phyloP scores from a whole-genome alignment of 208 protist genomes.

The Naegleria gruberi region DNA sequence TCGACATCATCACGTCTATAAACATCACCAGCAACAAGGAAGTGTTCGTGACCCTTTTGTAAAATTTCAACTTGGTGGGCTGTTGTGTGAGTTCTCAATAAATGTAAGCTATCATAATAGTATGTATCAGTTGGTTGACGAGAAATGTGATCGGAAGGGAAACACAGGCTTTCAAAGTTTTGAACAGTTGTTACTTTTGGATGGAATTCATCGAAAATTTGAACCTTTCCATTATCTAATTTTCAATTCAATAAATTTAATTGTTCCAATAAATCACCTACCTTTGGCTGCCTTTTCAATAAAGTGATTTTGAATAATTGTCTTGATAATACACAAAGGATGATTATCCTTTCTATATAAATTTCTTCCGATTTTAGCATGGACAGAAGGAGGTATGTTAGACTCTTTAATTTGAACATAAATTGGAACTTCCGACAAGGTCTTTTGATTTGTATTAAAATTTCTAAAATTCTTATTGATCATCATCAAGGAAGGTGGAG shows the following conservation, averaged over 20 bases:
- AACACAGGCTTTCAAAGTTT: conserved; percentile 56
- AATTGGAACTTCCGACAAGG: too few relatives aligned
- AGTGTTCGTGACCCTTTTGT: conserved; percentile 27
- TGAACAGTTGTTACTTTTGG: conserved; percentile 35
- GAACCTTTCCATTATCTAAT: not conserved
- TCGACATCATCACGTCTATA: conserved; percentile 72
- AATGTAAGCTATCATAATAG: conserved; percentile 39
- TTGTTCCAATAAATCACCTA: too few relatives aligned
- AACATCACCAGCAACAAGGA: conserved; percentile 64
- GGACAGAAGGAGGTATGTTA: not conserved
- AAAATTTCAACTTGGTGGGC: conserved; percentile 56
- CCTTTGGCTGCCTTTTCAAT: not conserved
- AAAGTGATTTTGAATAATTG: conserved; percentile 14
- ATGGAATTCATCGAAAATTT: conserved; percentile 23
- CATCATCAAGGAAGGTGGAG: too few relatives aligned
- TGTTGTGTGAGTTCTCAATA: conserved; percentile 53
- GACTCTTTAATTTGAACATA: not conserved
- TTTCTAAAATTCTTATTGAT: too few relatives aligned
- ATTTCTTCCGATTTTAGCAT: conserved; percentile 20
- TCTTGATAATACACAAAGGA: conserved; percentile 23
- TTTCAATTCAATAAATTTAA: not conserved
- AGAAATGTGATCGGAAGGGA: conserved; percentile 46
- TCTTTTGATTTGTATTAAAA: too few relatives aligned
- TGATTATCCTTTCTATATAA: not conserved
- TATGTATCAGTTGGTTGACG: conserved; percentile 53